Evolutionary conservation across 1,284 basidiomycete species (phyloP), one percentile per base, ranked within the genome.

Genomic region (Neolentinus lepideus): DNA sequence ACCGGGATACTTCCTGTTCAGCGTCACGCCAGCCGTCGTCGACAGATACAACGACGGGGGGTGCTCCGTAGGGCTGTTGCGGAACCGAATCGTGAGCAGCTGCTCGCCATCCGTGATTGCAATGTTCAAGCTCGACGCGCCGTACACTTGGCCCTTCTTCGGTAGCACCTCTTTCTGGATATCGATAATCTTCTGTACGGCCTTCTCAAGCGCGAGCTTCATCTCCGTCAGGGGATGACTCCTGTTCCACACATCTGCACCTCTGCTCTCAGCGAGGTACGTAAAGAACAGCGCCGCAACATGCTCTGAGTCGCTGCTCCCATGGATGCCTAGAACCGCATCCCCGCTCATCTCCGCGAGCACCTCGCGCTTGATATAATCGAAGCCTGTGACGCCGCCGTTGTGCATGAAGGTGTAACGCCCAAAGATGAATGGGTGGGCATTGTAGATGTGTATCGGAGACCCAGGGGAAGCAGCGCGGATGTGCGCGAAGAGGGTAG

Each of bases 371-470:
- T 60, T 58, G 56, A 71, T 66, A 33, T 53, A 29, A 54, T 60
- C 59, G 58, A 70, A 73, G 54, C 68, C 62, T 33, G 68, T 63
- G 53, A 71, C 61, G 53, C 56, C 59, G 38, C 72, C 72, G 65
- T 74, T 73, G 63, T 73, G 72, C 66, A 71, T 71, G 62, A 74
- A 72, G 33, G 64, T 59, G 58, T 68, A 66, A 9, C 70, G 66
- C 8, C 71, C 72, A 55, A 72, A 72, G 10, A 61, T 58, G 62
- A 70, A 74, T n/a, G 72, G 72, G 60, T 74, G 71, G 60, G 63
- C 66, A 66, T 74, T 74, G 56, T 63, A 67, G 56, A 62, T 62
- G 25, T 65, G 64, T 59, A 71, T 66, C 16, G 63, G 60, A 6
- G 62, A 47, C 31, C 56, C 53, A 35, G 66, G 65, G 35, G 62